phyloP scores from a whole-genome alignment of 1,284 basidiomycete species.

The Cutaneotrichosporon mucoides region DNA sequence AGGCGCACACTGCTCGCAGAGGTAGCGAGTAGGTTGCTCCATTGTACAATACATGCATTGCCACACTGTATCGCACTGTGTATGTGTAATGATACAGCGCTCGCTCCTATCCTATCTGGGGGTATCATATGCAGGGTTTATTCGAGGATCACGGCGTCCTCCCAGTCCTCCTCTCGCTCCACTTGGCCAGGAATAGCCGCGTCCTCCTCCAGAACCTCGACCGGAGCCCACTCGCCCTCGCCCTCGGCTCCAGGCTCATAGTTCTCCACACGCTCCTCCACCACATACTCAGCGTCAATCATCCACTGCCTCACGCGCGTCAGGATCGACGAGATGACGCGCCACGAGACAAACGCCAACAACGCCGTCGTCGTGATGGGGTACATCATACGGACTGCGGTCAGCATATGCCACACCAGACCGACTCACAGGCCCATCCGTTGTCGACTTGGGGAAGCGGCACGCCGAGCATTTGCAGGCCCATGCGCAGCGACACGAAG shows the following conservation, averaged over 20 bases:
- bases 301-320: constrained; percentile 27
- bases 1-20: background rate
- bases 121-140: constrained; percentile 5
- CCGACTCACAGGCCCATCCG: constrained; percentile 11
- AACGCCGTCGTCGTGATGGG: constrained; percentile 18
- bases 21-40: background rate
- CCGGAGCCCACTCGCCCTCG: background rate
- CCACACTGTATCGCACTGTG: background rate
- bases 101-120: too few relatives aligned
- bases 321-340: constrained; percentile 1
- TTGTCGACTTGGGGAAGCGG: constrained; percentile 7
- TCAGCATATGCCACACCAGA: background rate
- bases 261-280: constrained; percentile 45
- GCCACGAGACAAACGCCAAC: constrained; percentile 1
- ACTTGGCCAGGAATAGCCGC: background rate
- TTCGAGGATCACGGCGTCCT: constrained; percentile 1
- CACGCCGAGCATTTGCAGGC: constrained; percentile 7
- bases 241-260: constrained; percentile 27
- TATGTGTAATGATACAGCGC: too few relatives aligned
- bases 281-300: constrained; percentile 46
- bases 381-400: constrained; percentile 22
- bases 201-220: background rate
- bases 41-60: background rate
- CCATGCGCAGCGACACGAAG: constrained; percentile 6
- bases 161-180: constrained; percentile 3